phyloP scores from a whole-genome alignment of 2,329 filamentous ascomycete genomes.

The Xylariaceae sp. region DNA sequence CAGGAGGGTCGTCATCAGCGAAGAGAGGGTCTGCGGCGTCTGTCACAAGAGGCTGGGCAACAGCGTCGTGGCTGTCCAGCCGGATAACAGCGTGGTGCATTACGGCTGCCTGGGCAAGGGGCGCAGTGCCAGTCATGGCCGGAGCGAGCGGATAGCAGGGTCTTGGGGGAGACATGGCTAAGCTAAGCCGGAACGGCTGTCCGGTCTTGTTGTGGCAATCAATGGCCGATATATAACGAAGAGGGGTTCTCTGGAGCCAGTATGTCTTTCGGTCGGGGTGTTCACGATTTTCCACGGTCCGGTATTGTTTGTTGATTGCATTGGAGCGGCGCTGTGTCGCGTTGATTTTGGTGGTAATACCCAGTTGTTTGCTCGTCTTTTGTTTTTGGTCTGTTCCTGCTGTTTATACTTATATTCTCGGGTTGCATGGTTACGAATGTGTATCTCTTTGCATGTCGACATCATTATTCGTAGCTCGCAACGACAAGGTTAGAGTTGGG shows the following conservation, averaged over 20 bases:
- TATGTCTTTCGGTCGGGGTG: too few relatives aligned
- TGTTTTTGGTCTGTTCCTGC: too few relatives aligned
- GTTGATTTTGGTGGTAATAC: slow-evolving; percentile 19
- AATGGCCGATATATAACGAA: too few relatives aligned
- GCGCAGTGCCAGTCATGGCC: slow-evolving; percentile 32
- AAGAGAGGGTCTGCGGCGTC: slow-evolving; percentile 84
- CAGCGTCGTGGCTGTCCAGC: slow-evolving; percentile 84
- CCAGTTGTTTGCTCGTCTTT: slow-evolving; percentile 14
- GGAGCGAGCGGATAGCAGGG: slow-evolving; percentile 29
- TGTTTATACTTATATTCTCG: too few relatives aligned
- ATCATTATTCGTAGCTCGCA: neutral
- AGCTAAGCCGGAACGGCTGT: neutral
- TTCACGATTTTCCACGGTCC: too few relatives aligned
- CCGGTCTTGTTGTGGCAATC: too few relatives aligned
- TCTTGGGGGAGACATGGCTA: slow-evolving; percentile 28
- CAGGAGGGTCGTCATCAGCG: slow-evolving; percentile 70
- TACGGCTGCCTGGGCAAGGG: slow-evolving; percentile 64
- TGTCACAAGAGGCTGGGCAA: slow-evolving; percentile 91
- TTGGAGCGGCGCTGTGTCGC: slow-evolving; percentile 17
- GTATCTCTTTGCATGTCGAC: too few relatives aligned
- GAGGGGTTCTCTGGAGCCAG: too few relatives aligned
- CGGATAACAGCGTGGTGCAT: slow-evolving; percentile 76
- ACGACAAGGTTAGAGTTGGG: neutral
- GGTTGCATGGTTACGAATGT: too few relatives aligned
- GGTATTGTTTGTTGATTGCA: too few relatives aligned